Percentiles rank a stretch among this genome's conserved stretches.
Conservation (phyloP, 352 stramenopile genomes). For the Globisporangium heterothallicum region DNA sequence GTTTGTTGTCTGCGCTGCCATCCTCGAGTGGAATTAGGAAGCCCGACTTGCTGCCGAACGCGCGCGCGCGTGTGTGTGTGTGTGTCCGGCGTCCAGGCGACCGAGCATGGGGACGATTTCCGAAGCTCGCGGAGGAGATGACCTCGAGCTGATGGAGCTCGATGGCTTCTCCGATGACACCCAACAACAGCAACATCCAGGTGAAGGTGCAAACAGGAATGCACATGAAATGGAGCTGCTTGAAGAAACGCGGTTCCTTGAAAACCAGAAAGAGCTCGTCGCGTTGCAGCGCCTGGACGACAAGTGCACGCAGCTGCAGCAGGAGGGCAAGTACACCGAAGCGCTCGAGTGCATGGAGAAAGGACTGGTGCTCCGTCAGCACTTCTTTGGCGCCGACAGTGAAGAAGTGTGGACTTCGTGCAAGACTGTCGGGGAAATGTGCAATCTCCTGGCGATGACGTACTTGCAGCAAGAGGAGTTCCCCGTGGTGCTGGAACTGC, state of each 20-base stretch:
- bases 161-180: conserved; percentile 9
- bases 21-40: too few species aligned
- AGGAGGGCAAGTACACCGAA: conserved; percentile 90
- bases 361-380: conserved; percentile 88
- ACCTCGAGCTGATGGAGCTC: conserved; percentile 28
- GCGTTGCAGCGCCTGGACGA: conserved; percentile 88
- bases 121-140: not conserved
- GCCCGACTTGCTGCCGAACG: too few species aligned
- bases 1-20: too few species aligned
- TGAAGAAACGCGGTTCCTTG: conserved; percentile 27
- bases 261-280: conserved; percentile 84
- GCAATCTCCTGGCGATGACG: conserved; percentile 94
- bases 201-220: conserved; percentile 3
- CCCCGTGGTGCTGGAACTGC: conserved; percentile 85
- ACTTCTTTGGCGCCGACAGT: conserved; percentile 91
- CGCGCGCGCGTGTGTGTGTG: too few species aligned
- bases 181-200: conserved; percentile 7
- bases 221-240: conserved; percentile 32
- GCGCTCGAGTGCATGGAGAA: conserved; percentile 93
- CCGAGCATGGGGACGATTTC: conserved; percentile 3
- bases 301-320: conserved; percentile 86
- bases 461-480: conserved; percentile 94
- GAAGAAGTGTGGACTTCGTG: conserved; percentile 88
- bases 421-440: conserved; percentile 93
- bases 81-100: too few species aligned